Conservation (phyloP, 1,139 yeast genomes). For the Suhomyces bolitotheri region DNA sequence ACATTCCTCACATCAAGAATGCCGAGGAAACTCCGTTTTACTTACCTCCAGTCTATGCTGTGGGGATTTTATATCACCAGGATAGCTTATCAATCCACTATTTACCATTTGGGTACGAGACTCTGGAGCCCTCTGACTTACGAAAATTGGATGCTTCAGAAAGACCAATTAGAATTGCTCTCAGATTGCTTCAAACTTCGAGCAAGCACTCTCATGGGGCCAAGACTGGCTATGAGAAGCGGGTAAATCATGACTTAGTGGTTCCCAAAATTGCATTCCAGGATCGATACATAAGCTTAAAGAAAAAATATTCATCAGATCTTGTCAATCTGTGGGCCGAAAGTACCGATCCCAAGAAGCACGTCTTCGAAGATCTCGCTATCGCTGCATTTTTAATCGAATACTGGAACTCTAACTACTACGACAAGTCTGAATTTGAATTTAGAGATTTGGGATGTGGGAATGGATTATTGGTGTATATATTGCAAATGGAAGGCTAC, state of each 20-base stretch:
- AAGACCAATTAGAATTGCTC: constrained; percentile 78
- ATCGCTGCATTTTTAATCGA: constrained; percentile 95
- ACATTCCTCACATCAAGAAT: constrained; percentile 67
- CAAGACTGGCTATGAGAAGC: constrained; percentile 78
- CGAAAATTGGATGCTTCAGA: constrained; percentile 45
- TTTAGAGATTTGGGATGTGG: constrained; percentile 96
- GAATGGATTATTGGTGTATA: constrained; percentile 81
- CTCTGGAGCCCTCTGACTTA: constrained; percentile 20
- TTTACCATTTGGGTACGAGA: constrained; percentile 53
- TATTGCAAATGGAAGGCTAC: constrained; percentile 77
- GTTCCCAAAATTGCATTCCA: constrained; percentile 84
- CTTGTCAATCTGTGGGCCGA: constrained; percentile 89
- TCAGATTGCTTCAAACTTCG: constrained; percentile 75
- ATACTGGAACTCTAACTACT: constrained; percentile 69
- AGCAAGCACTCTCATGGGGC: constrained; percentile 82
- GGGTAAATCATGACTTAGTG: constrained; percentile 85
- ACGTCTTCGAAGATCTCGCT: constrained; percentile 94
- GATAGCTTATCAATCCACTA: constrained; percentile 75
- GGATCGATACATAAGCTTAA: constrained; percentile 74
- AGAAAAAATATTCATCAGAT: constrained; percentile 75
- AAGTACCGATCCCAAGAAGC: constrained; percentile 91
- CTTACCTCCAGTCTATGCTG: constrained; percentile 78
- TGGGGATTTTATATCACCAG: constrained; percentile 65
- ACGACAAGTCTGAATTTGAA: constrained; percentile 50
- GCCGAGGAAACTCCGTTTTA: constrained; percentile 81